Percentiles rank a stretch among this genome's conserved stretches.
Conservation (phyloP, 371 early-diverging fungal genomes). For the Coemansia sp. region DNA sequence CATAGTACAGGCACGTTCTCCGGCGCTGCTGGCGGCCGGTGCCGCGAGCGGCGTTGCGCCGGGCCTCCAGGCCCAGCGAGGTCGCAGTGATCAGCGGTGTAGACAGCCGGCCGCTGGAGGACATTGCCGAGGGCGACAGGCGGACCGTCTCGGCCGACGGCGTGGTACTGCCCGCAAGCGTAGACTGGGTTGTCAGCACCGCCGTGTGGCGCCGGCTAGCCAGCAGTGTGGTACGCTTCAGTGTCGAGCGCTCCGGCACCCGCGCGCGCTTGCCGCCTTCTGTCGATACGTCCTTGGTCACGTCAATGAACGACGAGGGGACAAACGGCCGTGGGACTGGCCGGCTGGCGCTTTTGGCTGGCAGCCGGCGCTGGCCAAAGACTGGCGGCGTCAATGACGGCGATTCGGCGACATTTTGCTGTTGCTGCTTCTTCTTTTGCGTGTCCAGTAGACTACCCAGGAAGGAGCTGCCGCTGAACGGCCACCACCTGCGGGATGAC, state of each 20-base stretch:
- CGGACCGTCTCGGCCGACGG: background rate
- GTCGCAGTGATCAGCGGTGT: conserved; percentile 29
- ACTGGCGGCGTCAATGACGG: background rate
- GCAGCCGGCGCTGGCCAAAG: conserved; percentile 12
- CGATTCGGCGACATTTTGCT: conserved; percentile 1
- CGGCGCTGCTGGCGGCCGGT: conserved; percentile 2
- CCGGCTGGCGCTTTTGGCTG: background rate
- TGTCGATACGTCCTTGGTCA: conserved; percentile 10
- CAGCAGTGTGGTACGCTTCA: conserved; percentile 9
- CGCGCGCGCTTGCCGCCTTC: conserved; percentile 16
- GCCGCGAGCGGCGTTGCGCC: conserved; percentile 21
- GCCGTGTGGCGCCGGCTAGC: conserved; percentile 13
- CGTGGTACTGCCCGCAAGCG: background rate
- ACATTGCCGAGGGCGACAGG: background rate
- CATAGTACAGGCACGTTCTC: conserved; percentile 31
- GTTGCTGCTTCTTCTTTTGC: conserved; percentile 5
- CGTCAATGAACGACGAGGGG: conserved; percentile 35
- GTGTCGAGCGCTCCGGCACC: conserved; percentile 9
- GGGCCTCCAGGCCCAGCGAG: conserved; percentile 36
- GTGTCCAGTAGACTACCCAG: conserved; percentile 1
- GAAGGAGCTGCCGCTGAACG: conserved; percentile 25
- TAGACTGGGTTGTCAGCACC: background rate
- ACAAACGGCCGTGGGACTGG: conserved; percentile 17
- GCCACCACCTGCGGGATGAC: conserved; percentile 38
- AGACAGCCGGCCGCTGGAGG: background rate